Percentiles rank a stretch among this genome's conserved stretches.
Conservation (phyloP, 2,329 filamentous ascomycete species). For the Hypoxylon sp. region DNA sequence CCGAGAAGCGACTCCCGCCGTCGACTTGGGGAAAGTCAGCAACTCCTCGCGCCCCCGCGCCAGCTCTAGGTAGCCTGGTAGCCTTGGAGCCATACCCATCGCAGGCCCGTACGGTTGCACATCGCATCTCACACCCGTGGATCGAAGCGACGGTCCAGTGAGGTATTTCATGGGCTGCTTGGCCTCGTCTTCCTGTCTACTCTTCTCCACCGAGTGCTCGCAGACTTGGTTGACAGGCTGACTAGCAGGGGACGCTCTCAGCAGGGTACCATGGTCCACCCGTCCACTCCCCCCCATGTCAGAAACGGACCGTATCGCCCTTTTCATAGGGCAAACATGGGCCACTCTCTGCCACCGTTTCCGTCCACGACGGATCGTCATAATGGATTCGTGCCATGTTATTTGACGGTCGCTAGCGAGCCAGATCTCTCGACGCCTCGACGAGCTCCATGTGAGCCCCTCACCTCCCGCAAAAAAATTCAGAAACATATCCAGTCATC, state of each 20-base stretch:
- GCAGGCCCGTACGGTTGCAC: not conserved
- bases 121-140: slow-evolving; percentile 18
- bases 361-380: slow-evolving; percentile 40
- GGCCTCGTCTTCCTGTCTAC: slow-evolving; percentile 35
- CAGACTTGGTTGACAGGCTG: slow-evolving; percentile 37
- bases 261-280: slow-evolving; percentile 42
- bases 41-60: slow-evolving; percentile 17
- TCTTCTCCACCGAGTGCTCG: slow-evolving; percentile 37
- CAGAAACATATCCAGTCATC: slow-evolving; percentile 43
- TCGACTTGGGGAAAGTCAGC: slow-evolving; percentile 28
- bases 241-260: slow-evolving; percentile 41
- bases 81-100: no score
- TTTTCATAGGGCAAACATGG: slow-evolving; percentile 46
- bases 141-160: slow-evolving; percentile 36
- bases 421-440: slow-evolving; percentile 37
- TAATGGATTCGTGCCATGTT: slow-evolving; percentile 39
- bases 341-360: slow-evolving; percentile 43
- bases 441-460: slow-evolving; percentile 38
- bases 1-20: no score
- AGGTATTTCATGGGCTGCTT: slow-evolving; percentile 43
- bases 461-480: slow-evolving; percentile 39
- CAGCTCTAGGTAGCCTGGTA: no score
- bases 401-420: slow-evolving; percentile 45
- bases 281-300: slow-evolving; percentile 43
- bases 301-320: slow-evolving; percentile 41